Base-by-base conservation (phyloP, 1,284 basidiomycete species). In the Volvariella surrecta region DNA sequence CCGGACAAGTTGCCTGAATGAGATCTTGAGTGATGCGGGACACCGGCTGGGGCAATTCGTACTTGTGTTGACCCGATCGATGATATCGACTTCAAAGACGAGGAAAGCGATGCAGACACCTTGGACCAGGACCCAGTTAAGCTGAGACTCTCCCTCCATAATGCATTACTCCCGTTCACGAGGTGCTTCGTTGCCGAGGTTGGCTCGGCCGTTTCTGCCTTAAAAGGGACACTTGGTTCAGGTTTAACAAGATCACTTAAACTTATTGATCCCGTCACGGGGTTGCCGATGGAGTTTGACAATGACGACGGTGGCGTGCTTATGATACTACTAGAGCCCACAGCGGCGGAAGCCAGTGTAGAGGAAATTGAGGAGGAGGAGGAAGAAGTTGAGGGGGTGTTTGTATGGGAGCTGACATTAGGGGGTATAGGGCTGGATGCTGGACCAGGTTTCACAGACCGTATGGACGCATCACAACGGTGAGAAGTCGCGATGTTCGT, bases 221-320 rank as follows among this genome's bases (percentile, higher is more conserved):
- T 28, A n/a, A n/a, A n/a, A n/a, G n/a, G n/a, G 24, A 6, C 24
- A 28, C 24, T 11, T 28, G 11, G 24, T 11, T 28, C 24, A 28
- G 24, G 24, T 28, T 28, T 28, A 28, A 11, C 11, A 11, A 11
- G 24, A 6, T 11, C 24, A 11, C 24, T 28, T 11, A 28, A 11
- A 6, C 6, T 35, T n/a, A 35, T 15, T 6, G 15, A 35, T 15
- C 18, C 18, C 6, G 34, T 19, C n/a, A 35, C 34, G 4, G 34
- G 4, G 15, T 35, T 15, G 6, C 34, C 34, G 4, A 35, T 47
- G 17, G 72, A 68, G 57, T 75, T 60, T 21, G 62, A 64, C 44
- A 79, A 54, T 4, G 76, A 76, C 15, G 76, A 79, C 8, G 75
- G 73, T 2, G 76, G 76, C 9, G 76, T 78, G 50, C 71, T 76